These are phyloP conservation scores for Lentinula sp. DNA, from an alignment of 768 basidiomycete species.

Conservation along the genomic window DNA sequence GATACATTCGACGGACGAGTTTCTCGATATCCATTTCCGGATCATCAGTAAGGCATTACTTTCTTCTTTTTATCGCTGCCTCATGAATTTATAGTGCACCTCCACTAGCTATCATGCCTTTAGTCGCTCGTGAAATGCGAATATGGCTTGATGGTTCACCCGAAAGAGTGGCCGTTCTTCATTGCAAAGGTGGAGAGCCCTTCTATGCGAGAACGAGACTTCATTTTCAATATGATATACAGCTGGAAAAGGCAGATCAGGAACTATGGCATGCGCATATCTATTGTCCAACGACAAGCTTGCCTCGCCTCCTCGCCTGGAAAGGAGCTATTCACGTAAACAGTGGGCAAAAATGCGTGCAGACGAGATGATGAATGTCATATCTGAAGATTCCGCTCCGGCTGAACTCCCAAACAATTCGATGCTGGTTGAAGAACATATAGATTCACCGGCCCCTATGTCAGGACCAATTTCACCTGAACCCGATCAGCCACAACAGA, in stretches of 20 bases:
- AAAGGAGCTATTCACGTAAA: slow-evolving; percentile 39
- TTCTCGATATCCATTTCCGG: slow-evolving; percentile 84
- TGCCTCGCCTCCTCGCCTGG: slow-evolving; percentile 41
- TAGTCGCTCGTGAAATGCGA: slow-evolving; percentile 69
- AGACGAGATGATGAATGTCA: slow-evolving; percentile 40
- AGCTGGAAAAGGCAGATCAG: slow-evolving; percentile 84
- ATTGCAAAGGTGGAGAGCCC: slow-evolving; percentile 67
- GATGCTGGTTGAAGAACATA: not conserved
- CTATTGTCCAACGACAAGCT: slow-evolving; percentile 52
- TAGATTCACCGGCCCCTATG: not conserved
- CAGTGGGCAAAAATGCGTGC: slow-evolving; percentile 43
- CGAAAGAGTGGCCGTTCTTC: slow-evolving; percentile 71
- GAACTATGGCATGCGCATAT: slow-evolving; percentile 81
- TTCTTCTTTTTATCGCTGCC: not conserved
- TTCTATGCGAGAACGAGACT: not conserved
- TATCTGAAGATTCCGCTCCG: slow-evolving; percentile 35
- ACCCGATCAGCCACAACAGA: not conserved
- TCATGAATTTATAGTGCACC: slow-evolving; percentile 46
- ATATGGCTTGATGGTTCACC: slow-evolving; percentile 62
- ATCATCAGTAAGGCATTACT: slow-evolving; percentile 63
- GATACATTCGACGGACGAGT: slow-evolving; percentile 66
- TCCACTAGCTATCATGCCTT: slow-evolving; percentile 66
- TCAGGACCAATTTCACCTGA: slow-evolving; percentile 7
- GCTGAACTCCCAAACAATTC: not conserved
- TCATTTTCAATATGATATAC: not conserved